Conservation (phyloP, 2,329 filamentous ascomycete genomes). For the Parafenestella ontariensis region DNA sequence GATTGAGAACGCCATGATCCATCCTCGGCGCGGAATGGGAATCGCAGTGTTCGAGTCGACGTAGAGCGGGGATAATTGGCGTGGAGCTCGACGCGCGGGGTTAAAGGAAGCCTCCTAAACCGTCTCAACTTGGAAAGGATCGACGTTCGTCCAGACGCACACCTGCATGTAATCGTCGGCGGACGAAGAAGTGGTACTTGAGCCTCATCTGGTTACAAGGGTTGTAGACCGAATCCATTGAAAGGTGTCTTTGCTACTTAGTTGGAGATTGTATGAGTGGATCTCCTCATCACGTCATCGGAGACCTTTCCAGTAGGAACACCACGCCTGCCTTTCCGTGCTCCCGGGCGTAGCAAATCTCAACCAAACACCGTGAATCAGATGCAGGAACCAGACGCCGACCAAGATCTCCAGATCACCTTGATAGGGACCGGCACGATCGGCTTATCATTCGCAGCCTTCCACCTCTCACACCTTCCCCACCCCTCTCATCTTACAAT, state of each 20-base stretch:
- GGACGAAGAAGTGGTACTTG: not conserved
- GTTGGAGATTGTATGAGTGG: not conserved
- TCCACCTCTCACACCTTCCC: conserved; percentile 57
- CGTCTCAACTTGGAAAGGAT: conserved; percentile 21
- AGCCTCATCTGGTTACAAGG: not conserved
- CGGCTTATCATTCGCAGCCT: conserved; percentile 63
- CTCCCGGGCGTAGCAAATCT: not conserved
- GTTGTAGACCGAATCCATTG: not conserved
- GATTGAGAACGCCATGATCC: conserved; percentile 3
- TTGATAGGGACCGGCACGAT: conserved; percentile 59
- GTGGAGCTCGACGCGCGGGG: conserved; percentile 23
- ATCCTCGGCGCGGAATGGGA: conserved; percentile 32
- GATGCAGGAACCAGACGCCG: not conserved
- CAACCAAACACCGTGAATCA: not conserved
- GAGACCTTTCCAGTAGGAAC: not conserved
- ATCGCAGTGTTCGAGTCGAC: conserved; percentile 38
- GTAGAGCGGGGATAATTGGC: conserved; percentile 34
- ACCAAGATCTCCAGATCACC: conserved; percentile 42
- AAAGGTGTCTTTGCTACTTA: not conserved
- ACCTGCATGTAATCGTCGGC: conserved; percentile 10
- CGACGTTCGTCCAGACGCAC: conserved; percentile 1
- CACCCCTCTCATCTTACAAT: conserved; percentile 53
- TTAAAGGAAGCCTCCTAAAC: conserved; percentile 13
- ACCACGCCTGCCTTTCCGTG: not conserved
- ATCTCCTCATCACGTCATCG: too few species aligned